Conservation (phyloP, 1,284 basidiomycete genomes). For the Marasmius oreades region DNA sequence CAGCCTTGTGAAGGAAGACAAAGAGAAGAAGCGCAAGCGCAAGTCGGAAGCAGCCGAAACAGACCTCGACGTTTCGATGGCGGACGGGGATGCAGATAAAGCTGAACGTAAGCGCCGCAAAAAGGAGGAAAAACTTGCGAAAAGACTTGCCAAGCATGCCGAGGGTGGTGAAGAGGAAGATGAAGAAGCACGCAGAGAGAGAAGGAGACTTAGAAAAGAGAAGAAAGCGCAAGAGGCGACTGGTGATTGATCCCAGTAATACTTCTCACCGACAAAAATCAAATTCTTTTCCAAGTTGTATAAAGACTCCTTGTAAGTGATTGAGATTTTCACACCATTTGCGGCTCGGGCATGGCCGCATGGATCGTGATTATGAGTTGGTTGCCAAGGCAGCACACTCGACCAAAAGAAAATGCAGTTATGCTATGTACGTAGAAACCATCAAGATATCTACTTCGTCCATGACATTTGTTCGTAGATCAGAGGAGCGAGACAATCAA, state of each 20-base stretch:
- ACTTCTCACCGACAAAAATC: neutral
- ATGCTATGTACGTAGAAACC: neutral
- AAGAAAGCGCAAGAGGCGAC: conserved; percentile 57
- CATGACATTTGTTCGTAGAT: neutral
- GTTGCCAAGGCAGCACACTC: too few relatives aligned
- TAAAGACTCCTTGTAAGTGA: too few relatives aligned
- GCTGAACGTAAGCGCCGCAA: conserved; percentile 47
- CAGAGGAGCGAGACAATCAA: conserved; percentile 5
- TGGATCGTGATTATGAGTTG: too few relatives aligned
- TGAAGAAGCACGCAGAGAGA: conserved; percentile 59
- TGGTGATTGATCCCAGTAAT: conserved; percentile 17
- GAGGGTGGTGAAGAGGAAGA: conserved; percentile 44
- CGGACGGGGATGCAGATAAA: conserved; percentile 36
- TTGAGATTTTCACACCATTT: too few relatives aligned
- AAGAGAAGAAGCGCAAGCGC: conserved; percentile 75
- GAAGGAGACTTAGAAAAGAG: conserved; percentile 66
- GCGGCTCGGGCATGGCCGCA: too few relatives aligned
- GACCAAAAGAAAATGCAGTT: too few relatives aligned
- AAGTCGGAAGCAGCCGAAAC: conserved; percentile 57
- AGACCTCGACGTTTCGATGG: conserved; percentile 41
- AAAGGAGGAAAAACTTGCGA: conserved; percentile 55
- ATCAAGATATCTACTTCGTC: neutral
- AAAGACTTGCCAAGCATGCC: conserved; percentile 27
- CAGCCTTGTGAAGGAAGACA: conserved; percentile 48
- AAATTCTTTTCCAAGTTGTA: neutral